Evolutionary conservation across 2,329 filamentous ascomycete species (phyloP).

Genomic region (Sarocladiaceae sp.): DNA sequence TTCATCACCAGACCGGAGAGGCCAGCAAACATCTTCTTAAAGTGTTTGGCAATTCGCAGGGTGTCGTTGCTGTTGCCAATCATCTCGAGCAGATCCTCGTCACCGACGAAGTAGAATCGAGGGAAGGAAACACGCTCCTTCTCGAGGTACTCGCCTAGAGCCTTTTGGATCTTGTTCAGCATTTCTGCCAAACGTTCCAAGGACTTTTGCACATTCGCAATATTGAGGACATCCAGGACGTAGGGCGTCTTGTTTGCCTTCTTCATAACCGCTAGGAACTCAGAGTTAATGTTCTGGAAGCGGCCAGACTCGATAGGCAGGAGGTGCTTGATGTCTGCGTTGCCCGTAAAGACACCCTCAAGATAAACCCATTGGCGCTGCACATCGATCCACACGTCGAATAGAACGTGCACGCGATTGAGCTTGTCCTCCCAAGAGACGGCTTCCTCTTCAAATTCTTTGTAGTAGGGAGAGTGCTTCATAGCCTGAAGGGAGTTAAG

Average conservation of each 20-base stretch:
- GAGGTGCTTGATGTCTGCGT: constrained; percentile 97
- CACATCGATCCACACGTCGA: constrained; percentile 99
- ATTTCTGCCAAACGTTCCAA: constrained; percentile 93
- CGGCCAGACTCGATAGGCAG: constrained; percentile 92
- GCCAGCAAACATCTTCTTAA: constrained; percentile 99
- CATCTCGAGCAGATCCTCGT: constrained; percentile 96
- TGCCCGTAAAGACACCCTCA: constrained; percentile 97
- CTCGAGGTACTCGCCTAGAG: constrained; percentile 95
- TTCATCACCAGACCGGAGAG: constrained; percentile 86
- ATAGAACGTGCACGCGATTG: constrained; percentile 92
- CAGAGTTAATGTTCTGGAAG: constrained; percentile 98
- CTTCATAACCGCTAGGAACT: constrained; percentile 99
- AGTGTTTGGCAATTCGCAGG: constrained; percentile 91
- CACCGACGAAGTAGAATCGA: constrained; percentile 98
- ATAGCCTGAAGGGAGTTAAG: constrained; percentile 96
- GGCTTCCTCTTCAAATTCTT: constrained; percentile 97
- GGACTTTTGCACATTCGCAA: constrained; percentile 92
- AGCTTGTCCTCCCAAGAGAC: constrained; percentile 96
- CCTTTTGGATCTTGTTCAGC: constrained; percentile 98
- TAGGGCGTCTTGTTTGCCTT: constrained; percentile 96
- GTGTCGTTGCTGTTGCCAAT: constrained; percentile 99
- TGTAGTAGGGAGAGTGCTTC: constrained; percentile 98
- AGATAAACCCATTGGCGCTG: constrained; percentile 99
- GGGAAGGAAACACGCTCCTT: constrained; percentile 96
- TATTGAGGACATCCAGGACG: constrained; percentile 91